These are phyloP conservation scores for Escovopsis sp. DNA, from an alignment of 2,329 filamentous ascomycete genomes.

Conservation along the genomic window DNA sequence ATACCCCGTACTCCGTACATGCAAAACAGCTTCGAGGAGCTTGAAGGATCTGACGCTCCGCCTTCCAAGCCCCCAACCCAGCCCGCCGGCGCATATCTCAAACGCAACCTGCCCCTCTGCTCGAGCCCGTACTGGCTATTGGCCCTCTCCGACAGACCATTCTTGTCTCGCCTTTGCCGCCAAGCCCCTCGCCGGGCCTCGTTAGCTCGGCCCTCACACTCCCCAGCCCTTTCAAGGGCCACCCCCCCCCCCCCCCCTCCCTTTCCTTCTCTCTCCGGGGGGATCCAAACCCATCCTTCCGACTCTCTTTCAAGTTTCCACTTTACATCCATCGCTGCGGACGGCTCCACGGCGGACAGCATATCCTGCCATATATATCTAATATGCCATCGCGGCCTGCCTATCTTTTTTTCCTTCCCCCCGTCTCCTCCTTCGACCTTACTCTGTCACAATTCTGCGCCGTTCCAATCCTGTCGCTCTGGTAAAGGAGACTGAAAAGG, in stretches of 20 bases:
- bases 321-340: slow-evolving; percentile 5
- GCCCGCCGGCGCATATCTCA: slow-evolving; percentile 11
- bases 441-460: too few relatives aligned
- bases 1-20: too few relatives aligned
- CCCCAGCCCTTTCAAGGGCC: slow-evolving; percentile 1
- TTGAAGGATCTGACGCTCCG: slow-evolving; percentile 7
- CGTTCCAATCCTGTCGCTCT: too few relatives aligned
- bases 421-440: not conserved
- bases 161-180: slow-evolving; percentile 10
- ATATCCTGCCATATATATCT: slow-evolving; percentile 5
- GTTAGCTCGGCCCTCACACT: slow-evolving; percentile 5
- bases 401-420: slow-evolving; percentile 4
- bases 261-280: slow-evolving; percentile 1
- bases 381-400: slow-evolving; percentile 4
- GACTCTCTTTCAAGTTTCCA: slow-evolving; percentile 4
- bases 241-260: slow-evolving; percentile 1
- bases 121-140: slow-evolving; percentile 3
- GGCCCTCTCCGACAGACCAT: slow-evolving; percentile 5
- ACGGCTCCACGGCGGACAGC: slow-evolving; percentile 3
- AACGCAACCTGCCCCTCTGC: slow-evolving; percentile 6
- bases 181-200: slow-evolving; percentile 6
- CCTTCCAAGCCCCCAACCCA: slow-evolving; percentile 4
- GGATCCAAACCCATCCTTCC: slow-evolving; percentile 5
- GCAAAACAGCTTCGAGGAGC: not conserved
- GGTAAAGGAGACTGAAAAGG: too few relatives aligned